Conservation (phyloP, 2,329 filamentous ascomycete species). For the Trichoderma afroharzianum region DNA sequence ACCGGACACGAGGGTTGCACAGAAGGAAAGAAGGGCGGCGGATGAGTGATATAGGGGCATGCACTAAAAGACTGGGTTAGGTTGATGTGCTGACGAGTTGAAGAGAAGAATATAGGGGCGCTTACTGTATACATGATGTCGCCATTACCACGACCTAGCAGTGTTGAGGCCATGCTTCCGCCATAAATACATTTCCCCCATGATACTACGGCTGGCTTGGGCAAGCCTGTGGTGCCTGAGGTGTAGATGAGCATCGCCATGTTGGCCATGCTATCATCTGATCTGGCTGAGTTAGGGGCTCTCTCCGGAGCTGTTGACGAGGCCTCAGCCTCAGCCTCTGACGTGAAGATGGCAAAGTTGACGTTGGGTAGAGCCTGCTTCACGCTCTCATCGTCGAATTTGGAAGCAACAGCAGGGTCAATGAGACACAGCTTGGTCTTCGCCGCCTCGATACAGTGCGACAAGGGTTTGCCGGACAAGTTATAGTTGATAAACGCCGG, state of each 20-base stretch:
- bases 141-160: conserved; percentile 54
- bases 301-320: conserved; percentile 49
- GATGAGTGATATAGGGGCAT: conserved; percentile 91
- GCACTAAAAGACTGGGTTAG: conserved; percentile 44
- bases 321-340: conserved; percentile 54
- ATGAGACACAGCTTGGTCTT: conserved; percentile 65
- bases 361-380: conserved; percentile 47
- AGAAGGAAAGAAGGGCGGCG: conserved; percentile 66
- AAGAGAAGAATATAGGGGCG: background rate
- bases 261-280: conserved; percentile 47
- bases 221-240: conserved; percentile 79
- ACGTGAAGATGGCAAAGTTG: conserved; percentile 59
- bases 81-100: background rate
- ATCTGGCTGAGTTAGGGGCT: conserved; percentile 54
- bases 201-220: conserved; percentile 74
- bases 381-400: conserved; percentile 55
- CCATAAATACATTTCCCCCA: conserved; percentile 62
- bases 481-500: conserved; percentile 91
- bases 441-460: conserved; percentile 70
- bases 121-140: conserved; percentile 74
- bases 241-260: conserved; percentile 79
- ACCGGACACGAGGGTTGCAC: conserved; percentile 56
- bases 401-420: conserved; percentile 56
- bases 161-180: conserved; percentile 34
- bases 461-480: conserved; percentile 64